Evolutionary conservation across 257 asterid species (phyloP).

Genomic region (Scutellaria baicalensis): DNA sequence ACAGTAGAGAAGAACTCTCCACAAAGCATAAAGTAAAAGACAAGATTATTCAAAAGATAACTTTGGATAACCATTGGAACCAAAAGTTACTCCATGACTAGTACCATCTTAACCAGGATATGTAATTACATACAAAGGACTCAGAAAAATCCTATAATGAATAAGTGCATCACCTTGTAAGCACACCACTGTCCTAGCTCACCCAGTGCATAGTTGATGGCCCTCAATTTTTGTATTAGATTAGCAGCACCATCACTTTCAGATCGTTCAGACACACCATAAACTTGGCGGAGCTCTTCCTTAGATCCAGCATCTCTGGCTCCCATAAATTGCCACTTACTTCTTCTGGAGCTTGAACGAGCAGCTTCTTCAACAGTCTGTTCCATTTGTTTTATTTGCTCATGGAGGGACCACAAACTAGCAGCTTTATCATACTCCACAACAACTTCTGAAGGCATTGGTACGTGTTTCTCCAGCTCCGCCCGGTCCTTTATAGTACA

Average conservation of each 20-base stretch:
- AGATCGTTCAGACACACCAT: conserved; percentile 98
- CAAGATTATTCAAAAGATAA: neutral
- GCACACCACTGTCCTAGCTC: conserved; percentile 99
- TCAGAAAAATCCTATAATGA: neutral
- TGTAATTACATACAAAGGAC: neutral
- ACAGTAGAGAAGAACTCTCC: neutral
- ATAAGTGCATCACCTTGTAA: conserved; percentile 52
- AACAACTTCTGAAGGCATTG: conserved; percentile 92
- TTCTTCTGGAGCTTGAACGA: conserved; percentile 84
- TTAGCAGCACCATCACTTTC: conserved; percentile 99
- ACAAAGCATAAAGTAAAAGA: neutral
- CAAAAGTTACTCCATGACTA: neutral
- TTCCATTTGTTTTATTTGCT: conserved; percentile 94
- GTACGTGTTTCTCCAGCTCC: conserved; percentile 95
- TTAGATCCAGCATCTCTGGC: conserved; percentile 99
- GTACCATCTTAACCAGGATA: neutral
- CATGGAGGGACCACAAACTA: conserved; percentile 93
- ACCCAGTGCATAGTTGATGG: conserved; percentile 93
- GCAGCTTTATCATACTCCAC: conserved; percentile 97
- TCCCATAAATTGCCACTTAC: conserved; percentile 99
- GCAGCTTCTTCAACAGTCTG: conserved; percentile 89
- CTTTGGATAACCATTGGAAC: neutral
- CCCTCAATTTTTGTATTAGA: conserved; percentile 92
- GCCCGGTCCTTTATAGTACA: conserved; percentile 93
- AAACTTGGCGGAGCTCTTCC: conserved; percentile 89